Conservation (phyloP, 1,139 yeast genomes). For the Kodamaea fungicola region DNA sequence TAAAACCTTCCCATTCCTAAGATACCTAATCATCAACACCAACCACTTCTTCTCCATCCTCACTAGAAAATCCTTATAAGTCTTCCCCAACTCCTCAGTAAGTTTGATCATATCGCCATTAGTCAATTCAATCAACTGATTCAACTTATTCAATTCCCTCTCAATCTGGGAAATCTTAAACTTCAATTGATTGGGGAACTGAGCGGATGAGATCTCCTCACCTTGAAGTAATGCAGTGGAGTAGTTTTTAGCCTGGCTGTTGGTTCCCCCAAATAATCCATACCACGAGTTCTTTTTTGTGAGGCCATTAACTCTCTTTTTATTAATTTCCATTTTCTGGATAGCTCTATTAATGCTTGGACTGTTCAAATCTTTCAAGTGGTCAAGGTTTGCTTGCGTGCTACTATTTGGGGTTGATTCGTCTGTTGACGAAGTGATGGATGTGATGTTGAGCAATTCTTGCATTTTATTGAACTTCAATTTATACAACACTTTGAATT, state of each 20-base stretch:
- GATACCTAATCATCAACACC: constrained; percentile 33
- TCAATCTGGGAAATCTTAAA: constrained; percentile 35
- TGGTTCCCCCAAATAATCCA: constrained; percentile 44
- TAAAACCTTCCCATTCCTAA: constrained; percentile 34
- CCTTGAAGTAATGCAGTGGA: constrained; percentile 8
- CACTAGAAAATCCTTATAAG: constrained; percentile 29
- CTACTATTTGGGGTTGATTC: not conserved
- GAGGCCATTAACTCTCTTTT: constrained; percentile 18
- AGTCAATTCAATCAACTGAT: constrained; percentile 38
- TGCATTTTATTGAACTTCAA: constrained; percentile 40
- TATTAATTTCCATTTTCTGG: constrained; percentile 24
- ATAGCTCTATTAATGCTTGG: constrained; percentile 42
- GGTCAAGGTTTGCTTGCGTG: constrained; percentile 19
- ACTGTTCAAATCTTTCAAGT: constrained; percentile 34
- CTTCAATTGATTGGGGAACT: constrained; percentile 16
- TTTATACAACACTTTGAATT: constrained; percentile 39
- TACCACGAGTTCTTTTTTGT: constrained; percentile 40
- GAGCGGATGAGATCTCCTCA: constrained; percentile 6
- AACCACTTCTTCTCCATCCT: constrained; percentile 44
- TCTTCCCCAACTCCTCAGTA: constrained; percentile 29
- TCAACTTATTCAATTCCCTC: constrained; percentile 39
- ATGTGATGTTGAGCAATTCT: constrained; percentile 31
- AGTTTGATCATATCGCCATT: constrained; percentile 35
- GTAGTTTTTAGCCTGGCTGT: constrained; percentile 14
- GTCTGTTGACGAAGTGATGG: constrained; percentile 4